Conservation (phyloP, 2,329 filamentous ascomycete genomes). For the Fusarium chaquense region DNA sequence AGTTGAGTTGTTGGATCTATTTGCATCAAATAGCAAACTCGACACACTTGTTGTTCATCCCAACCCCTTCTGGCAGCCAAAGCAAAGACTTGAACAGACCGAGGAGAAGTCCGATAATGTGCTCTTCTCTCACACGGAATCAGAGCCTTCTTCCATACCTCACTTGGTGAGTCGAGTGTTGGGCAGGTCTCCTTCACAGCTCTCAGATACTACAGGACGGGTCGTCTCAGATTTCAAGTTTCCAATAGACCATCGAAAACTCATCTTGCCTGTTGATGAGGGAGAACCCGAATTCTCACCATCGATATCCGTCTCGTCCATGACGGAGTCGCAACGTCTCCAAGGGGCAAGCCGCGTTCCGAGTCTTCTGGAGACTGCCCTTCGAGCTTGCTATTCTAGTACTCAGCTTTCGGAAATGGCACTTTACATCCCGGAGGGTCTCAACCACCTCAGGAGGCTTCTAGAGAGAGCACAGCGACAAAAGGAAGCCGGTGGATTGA, state of each 20-base stretch:
- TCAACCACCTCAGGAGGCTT: constrained; percentile 55
- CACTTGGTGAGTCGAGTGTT: constrained; percentile 45
- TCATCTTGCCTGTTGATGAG: constrained; percentile 43
- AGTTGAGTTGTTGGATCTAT: constrained; percentile 69
- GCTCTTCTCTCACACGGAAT: constrained; percentile 25
- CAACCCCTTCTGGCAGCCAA: constrained; percentile 69
- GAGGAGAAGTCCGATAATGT: constrained; percentile 15
- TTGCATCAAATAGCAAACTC: constrained; percentile 61
- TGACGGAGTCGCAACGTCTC: constrained; percentile 24
- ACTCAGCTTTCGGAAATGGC: constrained; percentile 58
- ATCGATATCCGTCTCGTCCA: constrained; percentile 17
- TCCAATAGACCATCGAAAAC: constrained; percentile 37
- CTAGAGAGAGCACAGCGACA: constrained; percentile 57
- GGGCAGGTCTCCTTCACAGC: constrained; percentile 51
- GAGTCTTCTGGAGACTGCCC: constrained; percentile 64
- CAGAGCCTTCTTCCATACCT: constrained; percentile 15
- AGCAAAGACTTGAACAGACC: constrained; percentile 20
- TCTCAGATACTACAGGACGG: constrained; percentile 49
- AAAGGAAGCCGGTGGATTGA: constrained; percentile 61
- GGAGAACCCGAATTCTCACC: constrained; percentile 25
- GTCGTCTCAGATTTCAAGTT: constrained; percentile 50
- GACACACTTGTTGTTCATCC: constrained; percentile 68
- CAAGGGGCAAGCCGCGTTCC: constrained; percentile 55
- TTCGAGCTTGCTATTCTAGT: constrained; percentile 60
- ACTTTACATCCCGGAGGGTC: constrained; percentile 57